A percentile compares a stretch with the other conserved stretches of the same genome.
These are phyloP conservation scores for Dictyostelium intermedium DNA, from an alignment of 78 protist genomes.

Conservation along the genomic window DNA sequence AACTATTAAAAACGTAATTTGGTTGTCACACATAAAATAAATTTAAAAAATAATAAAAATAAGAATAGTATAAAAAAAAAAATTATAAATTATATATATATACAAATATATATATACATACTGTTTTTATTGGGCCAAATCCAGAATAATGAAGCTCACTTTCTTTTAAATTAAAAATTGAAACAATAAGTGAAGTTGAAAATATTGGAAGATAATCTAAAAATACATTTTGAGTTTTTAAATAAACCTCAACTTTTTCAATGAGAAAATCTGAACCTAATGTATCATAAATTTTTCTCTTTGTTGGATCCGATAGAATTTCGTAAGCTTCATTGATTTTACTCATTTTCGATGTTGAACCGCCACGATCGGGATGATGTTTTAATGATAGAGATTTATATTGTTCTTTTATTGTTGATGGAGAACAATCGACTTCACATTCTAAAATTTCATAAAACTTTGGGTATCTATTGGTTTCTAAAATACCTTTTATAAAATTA, in stretches of 20 bases:
- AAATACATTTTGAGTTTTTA: not conserved
- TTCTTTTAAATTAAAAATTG: not conserved
- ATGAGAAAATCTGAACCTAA: not conserved
- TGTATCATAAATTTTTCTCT: conserved; percentile 16
- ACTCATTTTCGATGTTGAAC: not conserved
- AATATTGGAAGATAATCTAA: not conserved
- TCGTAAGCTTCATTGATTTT: conserved; percentile 4
- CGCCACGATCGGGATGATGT: conserved; percentile 75
- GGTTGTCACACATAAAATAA: not conserved
- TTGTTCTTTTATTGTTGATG: not conserved
- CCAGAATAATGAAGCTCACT: not conserved
- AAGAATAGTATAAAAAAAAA: not conserved
- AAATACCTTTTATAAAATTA: not conserved
- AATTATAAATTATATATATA: too few species aligned
- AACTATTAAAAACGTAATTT: too few species aligned
- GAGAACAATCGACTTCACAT: not conserved
- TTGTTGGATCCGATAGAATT: conserved; percentile 4
- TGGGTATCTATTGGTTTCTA: not conserved
- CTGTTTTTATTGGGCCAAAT: not conserved
- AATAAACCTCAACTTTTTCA: not conserved
- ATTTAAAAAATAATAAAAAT: not conserved
- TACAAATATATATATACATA: not conserved
- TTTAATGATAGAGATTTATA: not conserved
- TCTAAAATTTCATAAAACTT: conserved; percentile 20
- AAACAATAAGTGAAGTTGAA: not conserved